Evolutionary conservation across 2,329 filamentous ascomycete species (phyloP), one percentile per base, ranked within the genome.

Genomic region (Penicillium hesseltinei): DNA sequence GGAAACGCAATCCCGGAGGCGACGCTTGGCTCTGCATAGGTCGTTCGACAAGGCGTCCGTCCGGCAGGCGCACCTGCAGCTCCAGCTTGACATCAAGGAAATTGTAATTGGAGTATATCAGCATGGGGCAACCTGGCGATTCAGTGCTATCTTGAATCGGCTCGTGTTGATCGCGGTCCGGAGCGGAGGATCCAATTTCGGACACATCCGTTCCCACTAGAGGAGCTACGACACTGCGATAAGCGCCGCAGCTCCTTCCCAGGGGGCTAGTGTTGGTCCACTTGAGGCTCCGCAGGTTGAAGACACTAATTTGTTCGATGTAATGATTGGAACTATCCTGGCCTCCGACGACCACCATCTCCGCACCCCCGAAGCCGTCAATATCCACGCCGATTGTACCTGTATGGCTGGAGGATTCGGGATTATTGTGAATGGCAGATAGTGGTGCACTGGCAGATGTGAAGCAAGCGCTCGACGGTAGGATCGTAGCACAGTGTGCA

Each of bases 41-140:
- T 75, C 90, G 92, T 73, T 99, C 94, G 1, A 86, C 84, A 52
- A 99, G 78, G 0, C 86, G 87, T 31, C 94, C 93, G 71, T 97
- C 92, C 1, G 91, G 85, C 9, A 89, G 81, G 51, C 94, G 86
- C 47, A 99, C 86, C 74, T 97, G 94, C 38, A 99, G 80, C 74
- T 99, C 94, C 25, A 99, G 80, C 73, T 96, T 97, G 64, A 99
- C 94, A 67, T 99, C 93, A 54, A 99, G 75, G 69, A 99, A 99
- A 75, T 99, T 97, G 76, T 99, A 99, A 72, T 99, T 99, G 25
- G 93, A 97, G 74, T 99, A 99, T 45, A 99, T 95, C 61, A 99
- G 82, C 92, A 97, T 97, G 3, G 85, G 81, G 7, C 83, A 81
- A 17, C 82, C 83, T 25, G 74, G 66, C 29, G 64, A 66, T 51